Conservation (phyloP, 2,329 filamentous ascomycete species). For the Pestalotiopsis sp. region DNA sequence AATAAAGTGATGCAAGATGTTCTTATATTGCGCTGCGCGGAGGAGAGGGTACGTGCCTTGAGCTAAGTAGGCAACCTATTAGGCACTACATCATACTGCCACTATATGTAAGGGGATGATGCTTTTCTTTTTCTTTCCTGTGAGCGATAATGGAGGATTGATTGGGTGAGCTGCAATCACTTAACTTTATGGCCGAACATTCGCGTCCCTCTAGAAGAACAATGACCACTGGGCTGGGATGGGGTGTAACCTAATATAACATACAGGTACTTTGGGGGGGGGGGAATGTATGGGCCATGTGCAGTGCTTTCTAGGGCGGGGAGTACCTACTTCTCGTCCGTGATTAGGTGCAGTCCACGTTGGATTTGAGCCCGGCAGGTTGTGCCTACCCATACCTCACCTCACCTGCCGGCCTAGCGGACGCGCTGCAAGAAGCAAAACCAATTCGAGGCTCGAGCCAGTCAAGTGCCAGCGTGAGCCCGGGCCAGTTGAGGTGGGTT, state of each 20-base stretch:
- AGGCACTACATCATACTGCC: too few relatives aligned
- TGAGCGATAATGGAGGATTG: neutral
- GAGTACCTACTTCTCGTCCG: neutral
- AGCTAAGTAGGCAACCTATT: too few relatives aligned
- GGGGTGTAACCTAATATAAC: neutral
- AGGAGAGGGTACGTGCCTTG: neutral
- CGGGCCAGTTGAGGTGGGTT: neutral
- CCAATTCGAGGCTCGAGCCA: neutral
- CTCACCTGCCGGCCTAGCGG: neutral
- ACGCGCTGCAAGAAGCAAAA: neutral
- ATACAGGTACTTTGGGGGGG: neutral
- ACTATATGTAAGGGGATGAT: neutral
- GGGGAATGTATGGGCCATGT: neutral
- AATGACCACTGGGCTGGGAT: neutral
- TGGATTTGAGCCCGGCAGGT: neutral
- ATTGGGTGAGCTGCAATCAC: neutral
- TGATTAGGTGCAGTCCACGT: neutral
- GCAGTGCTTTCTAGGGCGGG: neutral
- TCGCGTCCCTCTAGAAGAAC: neutral
- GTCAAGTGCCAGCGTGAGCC: slow-evolving; percentile 1
- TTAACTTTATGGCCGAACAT: neutral
- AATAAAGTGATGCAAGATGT: neutral
- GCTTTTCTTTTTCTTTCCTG: neutral
- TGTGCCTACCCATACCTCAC: neutral
- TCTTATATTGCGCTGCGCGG: neutral